Evolutionary conservation across 305 asterid genomes (phyloP).

Genomic region (Solanum hybrid): DNA sequence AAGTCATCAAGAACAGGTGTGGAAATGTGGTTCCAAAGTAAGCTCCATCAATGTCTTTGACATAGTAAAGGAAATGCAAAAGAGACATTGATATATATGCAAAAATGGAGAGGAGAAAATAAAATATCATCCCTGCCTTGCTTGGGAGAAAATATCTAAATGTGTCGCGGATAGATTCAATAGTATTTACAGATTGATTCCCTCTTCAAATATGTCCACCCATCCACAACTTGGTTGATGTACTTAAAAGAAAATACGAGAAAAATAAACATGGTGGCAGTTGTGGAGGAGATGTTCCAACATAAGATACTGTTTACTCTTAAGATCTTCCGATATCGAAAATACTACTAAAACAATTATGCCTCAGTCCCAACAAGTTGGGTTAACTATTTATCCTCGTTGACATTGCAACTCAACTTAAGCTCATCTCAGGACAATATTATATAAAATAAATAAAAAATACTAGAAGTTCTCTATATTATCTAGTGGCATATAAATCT

Average conservation of each 20-base stretch:
- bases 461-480: background rate
- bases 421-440: background rate
- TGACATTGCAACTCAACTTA: background rate
- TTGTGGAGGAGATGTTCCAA: background rate
- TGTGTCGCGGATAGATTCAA: background rate
- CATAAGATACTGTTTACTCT: background rate
- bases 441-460: background rate
- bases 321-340: background rate
- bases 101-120: background rate
- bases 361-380: background rate
- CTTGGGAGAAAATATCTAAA: background rate
- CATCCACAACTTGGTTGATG: background rate
- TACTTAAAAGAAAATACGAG: background rate
- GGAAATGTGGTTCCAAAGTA: slow-evolving; percentile 49
- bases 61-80: slow-evolving; percentile 22
- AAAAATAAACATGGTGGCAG: background rate
- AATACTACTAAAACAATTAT: background rate
- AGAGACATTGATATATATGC: background rate
- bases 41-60: slow-evolving; percentile 38
- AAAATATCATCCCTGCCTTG: background rate
- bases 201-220: background rate
- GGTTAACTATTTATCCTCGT: background rate
- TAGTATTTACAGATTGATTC: background rate
- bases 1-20: slow-evolving; percentile 49
- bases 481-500: background rate